These are phyloP conservation scores for Lentinula raphanica DNA, from an alignment of 768 basidiomycete species.

Conservation along the genomic window DNA sequence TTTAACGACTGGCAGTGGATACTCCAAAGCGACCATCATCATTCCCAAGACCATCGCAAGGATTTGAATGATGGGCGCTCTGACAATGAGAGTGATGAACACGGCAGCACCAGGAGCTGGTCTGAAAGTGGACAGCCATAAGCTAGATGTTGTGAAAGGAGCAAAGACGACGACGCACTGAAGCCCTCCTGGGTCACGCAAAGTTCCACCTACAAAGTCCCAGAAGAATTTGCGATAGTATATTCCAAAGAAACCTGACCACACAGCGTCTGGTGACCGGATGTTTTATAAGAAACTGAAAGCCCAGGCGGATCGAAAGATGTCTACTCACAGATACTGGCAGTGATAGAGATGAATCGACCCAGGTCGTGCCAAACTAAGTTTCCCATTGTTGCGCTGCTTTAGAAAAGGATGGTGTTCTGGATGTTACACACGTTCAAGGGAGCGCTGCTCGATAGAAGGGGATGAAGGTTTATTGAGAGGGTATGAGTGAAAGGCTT, in stretches of 20 bases:
- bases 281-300: not conserved
- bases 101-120: slow-evolving; percentile 53
- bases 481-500: slow-evolving; percentile 7
- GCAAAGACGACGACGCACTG: slow-evolving; percentile 48
- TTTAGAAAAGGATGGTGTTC: slow-evolving; percentile 12
- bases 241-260: slow-evolving; percentile 78
- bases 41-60: slow-evolving; percentile 57
- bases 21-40: slow-evolving; percentile 62
- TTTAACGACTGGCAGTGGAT: slow-evolving; percentile 58
- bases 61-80: slow-evolving; percentile 69
- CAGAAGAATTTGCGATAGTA: slow-evolving; percentile 94
- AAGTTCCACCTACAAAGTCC: slow-evolving; percentile 83
- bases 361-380: slow-evolving; percentile 79
- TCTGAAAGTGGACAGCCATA: slow-evolving; percentile 27
- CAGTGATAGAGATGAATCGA: slow-evolving; percentile 62
- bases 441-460: slow-evolving; percentile 21
- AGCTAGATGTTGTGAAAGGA: not conserved
- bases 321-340: slow-evolving; percentile 63
- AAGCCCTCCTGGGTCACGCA: slow-evolving; percentile 73
- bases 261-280: slow-evolving; percentile 56
- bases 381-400: slow-evolving; percentile 68
- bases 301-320: not conserved
- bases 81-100: slow-evolving; percentile 75
- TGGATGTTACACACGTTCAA: slow-evolving; percentile 11
- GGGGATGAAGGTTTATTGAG: not conserved